Evolutionary conservation across 495 filamentous ascomycete species (phyloP).

Genomic region (Tuber aestivum): DNA sequence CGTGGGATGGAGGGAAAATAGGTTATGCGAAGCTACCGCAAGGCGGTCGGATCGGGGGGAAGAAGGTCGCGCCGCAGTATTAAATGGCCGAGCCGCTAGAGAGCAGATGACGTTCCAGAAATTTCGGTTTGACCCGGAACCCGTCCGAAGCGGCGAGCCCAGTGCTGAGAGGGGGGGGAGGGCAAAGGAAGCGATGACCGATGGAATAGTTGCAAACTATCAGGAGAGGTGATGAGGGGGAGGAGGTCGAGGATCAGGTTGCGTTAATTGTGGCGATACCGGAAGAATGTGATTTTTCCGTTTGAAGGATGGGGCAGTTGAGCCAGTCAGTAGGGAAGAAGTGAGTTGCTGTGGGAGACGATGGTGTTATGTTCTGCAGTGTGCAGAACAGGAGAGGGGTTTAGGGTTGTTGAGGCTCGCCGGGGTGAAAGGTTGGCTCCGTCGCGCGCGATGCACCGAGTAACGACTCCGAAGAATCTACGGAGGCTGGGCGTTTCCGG

Average conservation of each 20-base stretch:
- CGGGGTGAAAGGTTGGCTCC: conserved; percentile 29
- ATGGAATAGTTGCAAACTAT: not conserved
- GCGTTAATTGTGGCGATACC: conserved; percentile 27
- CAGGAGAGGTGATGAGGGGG: not conserved
- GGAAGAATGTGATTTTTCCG: conserved; percentile 16
- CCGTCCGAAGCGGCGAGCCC: conserved; percentile 1
- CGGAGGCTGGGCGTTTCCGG: conserved; percentile 15
- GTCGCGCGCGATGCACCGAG: conserved; percentile 38
- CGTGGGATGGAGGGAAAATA: not conserved
- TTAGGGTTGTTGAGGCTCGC: conserved; percentile 41
- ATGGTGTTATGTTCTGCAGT: conserved; percentile 8
- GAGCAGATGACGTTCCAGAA: not conserved
- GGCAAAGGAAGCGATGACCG: not conserved
- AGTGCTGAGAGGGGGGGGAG: not conserved
- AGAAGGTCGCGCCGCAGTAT: not conserved
- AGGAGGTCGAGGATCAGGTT: not conserved
- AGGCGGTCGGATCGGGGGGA: not conserved
- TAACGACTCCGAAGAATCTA: conserved; percentile 27
- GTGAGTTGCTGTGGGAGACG: conserved; percentile 6
- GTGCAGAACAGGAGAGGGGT: conserved; percentile 28
- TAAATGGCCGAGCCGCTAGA: not conserved
- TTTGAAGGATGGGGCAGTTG: not conserved
- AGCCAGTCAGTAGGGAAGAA: not conserved
- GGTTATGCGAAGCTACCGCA: not conserved
- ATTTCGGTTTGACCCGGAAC: not conserved